Evolutionary conservation across 1,284 basidiomycete species (phyloP).

Genomic region (Rhizoctonia solani): DNA sequence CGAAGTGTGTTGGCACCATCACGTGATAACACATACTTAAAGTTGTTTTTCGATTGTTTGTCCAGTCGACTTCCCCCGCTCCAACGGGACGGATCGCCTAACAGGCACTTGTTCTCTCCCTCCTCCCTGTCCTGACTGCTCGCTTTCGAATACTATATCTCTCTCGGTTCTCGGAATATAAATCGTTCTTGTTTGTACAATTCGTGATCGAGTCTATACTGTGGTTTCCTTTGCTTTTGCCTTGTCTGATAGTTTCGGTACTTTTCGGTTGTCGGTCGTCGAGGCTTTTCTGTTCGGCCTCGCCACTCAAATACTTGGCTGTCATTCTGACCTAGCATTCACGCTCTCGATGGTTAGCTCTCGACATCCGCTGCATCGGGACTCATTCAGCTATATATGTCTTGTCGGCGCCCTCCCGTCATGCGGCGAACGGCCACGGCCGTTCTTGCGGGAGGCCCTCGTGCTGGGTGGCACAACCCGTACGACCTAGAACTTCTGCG

Average conservation of each 20-base stretch:
- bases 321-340: no score
- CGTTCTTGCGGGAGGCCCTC: constrained; percentile 16
- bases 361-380: constrained; percentile 12
- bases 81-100: constrained; percentile 26
- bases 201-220: no score
- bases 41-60: constrained; percentile 32
- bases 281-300: no score
- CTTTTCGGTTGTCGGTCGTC: no score
- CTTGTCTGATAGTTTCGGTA: no score
- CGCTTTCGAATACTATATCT: neutral
- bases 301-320: no score
- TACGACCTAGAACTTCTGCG: constrained; percentile 7
- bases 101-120: neutral
- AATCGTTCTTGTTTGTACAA: no score
- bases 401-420: neutral
- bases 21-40: constrained; percentile 28
- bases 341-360: neutral
- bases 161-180: no score
- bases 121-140: neutral
- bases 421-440: constrained; percentile 24
- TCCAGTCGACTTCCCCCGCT: constrained; percentile 4
- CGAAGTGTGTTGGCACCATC: constrained; percentile 10
- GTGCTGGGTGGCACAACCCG: constrained; percentile 17
- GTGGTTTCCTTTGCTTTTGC: no score
- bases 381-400: constrained; percentile 8